Evolutionary conservation across 805 yeast genomes (phyloP), one percentile per base, ranked within the genome.

Genomic region (Cyberlindnera veronae): DNA sequence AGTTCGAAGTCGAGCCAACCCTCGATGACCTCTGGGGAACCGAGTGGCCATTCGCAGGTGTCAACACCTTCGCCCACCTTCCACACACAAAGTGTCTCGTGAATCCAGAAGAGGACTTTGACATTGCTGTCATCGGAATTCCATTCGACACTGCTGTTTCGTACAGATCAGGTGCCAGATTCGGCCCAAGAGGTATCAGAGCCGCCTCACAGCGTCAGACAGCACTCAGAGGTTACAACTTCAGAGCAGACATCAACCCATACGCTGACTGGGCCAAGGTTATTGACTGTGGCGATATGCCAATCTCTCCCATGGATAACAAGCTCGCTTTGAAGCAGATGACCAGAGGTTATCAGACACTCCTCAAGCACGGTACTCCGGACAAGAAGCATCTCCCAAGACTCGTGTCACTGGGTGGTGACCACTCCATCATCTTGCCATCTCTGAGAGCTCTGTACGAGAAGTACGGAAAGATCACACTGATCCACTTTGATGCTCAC

Each of bases 401-500:
- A 44, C 69, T 79, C 29, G 75, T 85, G 15, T 80, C 86, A 0
- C 66, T 86, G 20, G 95, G 95, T 10, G 95, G 95, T 31, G 95
- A 86, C 57, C 95, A 86, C 60, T 79, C 89, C 3, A 75, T 86
- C 23, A 69, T 83, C 30, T 67, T 85, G 38, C 89, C 91, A 3
- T 86, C 82, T 46, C 61, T 84, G 44, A 69, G 95, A 49, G 81
- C 86, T 0, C 67, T 83, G 41, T 58, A 74, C 44, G 65, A 74
- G 38, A 53, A 73, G 16, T 76, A 85, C 54, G 93, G 91, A 2
- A 77, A 77, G 15, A 62, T 86, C 36, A 77, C 86, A 17, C 79
- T 86, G 27, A 75, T 86, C 41, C 95, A 86, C 61, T 84, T 86
- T 51, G 95, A 86, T 57, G 91, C 93, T 12, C 95, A 85, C 63